A percentile compares a stretch with the other conserved stretches of the same genome.
These are phyloP conservation scores for Pseudozyma pruni DNA, from an alignment of 1,284 basidiomycete genomes.

Conservation along the genomic window DNA sequence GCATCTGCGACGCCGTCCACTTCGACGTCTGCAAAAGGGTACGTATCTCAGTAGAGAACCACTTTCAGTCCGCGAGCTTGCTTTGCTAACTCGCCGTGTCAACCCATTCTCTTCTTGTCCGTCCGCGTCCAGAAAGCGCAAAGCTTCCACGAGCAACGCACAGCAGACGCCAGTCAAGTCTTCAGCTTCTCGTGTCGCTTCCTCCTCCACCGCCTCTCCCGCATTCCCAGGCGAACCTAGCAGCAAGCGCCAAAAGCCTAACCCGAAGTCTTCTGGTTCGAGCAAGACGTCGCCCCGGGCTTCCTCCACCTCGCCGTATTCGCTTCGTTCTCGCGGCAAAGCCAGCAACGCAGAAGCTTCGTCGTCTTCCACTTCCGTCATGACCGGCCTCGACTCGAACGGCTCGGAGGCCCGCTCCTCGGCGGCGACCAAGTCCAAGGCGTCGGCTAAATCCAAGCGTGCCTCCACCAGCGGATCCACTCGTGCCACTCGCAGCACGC, in stretches of 20 bases:
- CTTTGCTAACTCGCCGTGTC: background rate
- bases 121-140: constrained; percentile 26
- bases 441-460: constrained; percentile 22
- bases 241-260: constrained; percentile 33
- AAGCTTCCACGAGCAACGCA: constrained; percentile 13
- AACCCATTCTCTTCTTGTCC: background rate
- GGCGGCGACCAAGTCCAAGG: constrained; percentile 15
- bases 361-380: constrained; percentile 9
- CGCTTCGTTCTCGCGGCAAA: constrained; percentile 35
- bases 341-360: constrained; percentile 5
- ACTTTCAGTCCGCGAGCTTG: background rate
- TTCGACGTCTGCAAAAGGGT: constrained; percentile 30
- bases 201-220: constrained; percentile 6
- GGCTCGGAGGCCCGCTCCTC: constrained; percentile 12
- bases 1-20: constrained; percentile 4
- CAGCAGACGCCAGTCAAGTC: constrained; percentile 2
- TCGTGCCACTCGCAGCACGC: constrained; percentile 9
- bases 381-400: constrained; percentile 29
- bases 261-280: constrained; percentile 6
- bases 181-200: background rate
- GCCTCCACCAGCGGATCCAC: constrained; percentile 23
- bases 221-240: constrained; percentile 15
- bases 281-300: constrained; percentile 4
- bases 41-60: background rate
- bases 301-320: constrained; percentile 22